Evolutionary conservation across 352 stramenopile genomes (phyloP), one percentile per base, ranked within the genome.

Genomic region (Phytophthora podocarpi): DNA sequence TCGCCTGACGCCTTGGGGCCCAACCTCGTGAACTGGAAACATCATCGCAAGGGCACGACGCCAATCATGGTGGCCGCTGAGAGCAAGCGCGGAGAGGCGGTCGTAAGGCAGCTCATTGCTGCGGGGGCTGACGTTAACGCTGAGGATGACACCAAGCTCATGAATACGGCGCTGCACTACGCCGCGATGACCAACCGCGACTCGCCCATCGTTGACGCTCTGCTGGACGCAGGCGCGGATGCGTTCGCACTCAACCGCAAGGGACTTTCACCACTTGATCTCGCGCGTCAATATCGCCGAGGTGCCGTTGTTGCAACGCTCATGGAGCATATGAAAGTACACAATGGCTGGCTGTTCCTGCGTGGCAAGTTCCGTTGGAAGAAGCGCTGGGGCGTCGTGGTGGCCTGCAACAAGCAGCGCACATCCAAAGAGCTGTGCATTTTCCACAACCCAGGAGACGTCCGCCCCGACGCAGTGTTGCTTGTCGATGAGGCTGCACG

Each of bases 151-250:
- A 74, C 69, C 21, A 62, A 74, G 4, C 60, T 85, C 50, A 72
- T 60, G 47, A 82, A 82, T 60, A 91, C 84, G 23, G 80, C 80
- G 27, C 66, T 93, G 37, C 84, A 93, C 49, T 85, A 84, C 27
- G 84, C 84, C 1, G 80, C 82, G 10, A 62, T 74, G 53, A 69
- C 50, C n/a, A 65, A 64, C 56, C 75, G 83, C 51, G 67, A 82
- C 45, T 57, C 80, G n/a, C 37, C 70, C 20, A 64, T 70, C 11
- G 53, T 85, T 43, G 70, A 90, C 46, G 71, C 74, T 9, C 16
- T 93, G 60, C 64, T 91, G 15, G 47, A 67, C 20, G 69, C 69
- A 0, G 80, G 78, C 9, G 82, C 73, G 2, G 70, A 86, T 30
- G 51, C 63, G 13, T 89, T 85, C 27, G 74, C 64, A 16, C 52